Evolutionary conservation across 805 yeast genomes (phyloP).

Genomic region (Wickerhamomyces rabaulensis): DNA sequence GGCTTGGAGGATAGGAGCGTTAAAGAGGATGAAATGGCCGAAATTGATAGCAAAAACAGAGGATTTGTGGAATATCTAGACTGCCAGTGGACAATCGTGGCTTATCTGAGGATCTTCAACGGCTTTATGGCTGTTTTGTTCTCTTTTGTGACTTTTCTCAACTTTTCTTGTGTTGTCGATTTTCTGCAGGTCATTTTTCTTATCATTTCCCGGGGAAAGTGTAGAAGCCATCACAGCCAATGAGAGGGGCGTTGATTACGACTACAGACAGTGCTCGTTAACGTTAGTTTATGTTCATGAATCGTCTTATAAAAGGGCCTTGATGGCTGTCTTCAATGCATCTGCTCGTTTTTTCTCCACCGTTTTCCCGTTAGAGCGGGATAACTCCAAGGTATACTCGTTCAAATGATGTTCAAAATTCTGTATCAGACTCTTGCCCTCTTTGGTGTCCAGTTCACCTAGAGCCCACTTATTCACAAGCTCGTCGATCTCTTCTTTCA

Average conservation of each 20-base stretch:
- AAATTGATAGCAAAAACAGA: too few relatives aligned
- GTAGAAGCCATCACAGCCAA: neutral
- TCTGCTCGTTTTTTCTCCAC: slow-evolving; percentile 8
- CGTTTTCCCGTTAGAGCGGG: slow-evolving; percentile 1
- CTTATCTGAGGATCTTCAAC: too few relatives aligned
- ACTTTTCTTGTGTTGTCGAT: neutral
- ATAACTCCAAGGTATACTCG: slow-evolving; percentile 10
- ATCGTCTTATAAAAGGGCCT: slow-evolving; percentile 10
- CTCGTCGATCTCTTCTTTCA: slow-evolving; percentile 19
- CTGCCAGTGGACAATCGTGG: too few relatives aligned
- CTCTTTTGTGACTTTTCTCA: too few relatives aligned
- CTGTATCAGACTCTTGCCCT: slow-evolving; percentile 11
- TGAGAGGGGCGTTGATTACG: neutral
- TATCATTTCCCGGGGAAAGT: neutral
- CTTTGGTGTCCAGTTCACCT: slow-evolving; percentile 14
- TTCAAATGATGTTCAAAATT: slow-evolving; percentile 15
- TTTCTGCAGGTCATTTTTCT: neutral
- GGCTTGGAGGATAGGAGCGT: neutral
- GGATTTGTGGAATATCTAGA: too few relatives aligned
- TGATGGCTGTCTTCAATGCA: slow-evolving; percentile 13
- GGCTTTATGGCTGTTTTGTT: too few relatives aligned
- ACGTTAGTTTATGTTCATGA: neutral
- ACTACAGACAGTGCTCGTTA: neutral
- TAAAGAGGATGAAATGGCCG: too few relatives aligned
- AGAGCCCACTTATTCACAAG: slow-evolving; percentile 18